These are phyloP conservation scores for Populus nigra DNA, from an alignment of 345 rosid genomes.

Conservation along the genomic window DNA sequence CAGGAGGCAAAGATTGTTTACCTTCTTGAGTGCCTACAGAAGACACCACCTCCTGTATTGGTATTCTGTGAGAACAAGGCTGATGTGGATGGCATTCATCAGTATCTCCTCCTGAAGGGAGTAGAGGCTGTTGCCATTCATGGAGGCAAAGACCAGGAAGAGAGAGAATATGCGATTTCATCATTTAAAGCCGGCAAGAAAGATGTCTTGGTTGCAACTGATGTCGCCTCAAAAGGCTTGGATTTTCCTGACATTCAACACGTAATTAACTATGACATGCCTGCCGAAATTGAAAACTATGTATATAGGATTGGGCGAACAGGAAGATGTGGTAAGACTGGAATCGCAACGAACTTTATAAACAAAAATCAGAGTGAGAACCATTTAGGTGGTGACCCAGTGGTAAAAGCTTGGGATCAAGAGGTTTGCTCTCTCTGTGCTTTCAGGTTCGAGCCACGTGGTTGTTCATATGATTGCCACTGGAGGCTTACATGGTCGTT, in stretches of 20 bases:
- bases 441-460: no score
- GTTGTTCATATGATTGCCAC: no score
- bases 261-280: slow-evolving; percentile 93
- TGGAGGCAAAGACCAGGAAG: slow-evolving; percentile 96
- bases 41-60: slow-evolving; percentile 89
- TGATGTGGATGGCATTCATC: slow-evolving; percentile 90
- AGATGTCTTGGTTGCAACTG: slow-evolving; percentile 89
- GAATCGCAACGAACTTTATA: slow-evolving; percentile 88
- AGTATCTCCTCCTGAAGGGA: slow-evolving; percentile 86
- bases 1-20: slow-evolving; percentile 94
- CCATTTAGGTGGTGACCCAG: no score
- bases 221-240: slow-evolving; percentile 93
- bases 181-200: slow-evolving; percentile 81
- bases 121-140: slow-evolving; percentile 92
- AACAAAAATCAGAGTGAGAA: no score
- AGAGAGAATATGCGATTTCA: slow-evolving; percentile 81
- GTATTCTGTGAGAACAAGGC: slow-evolving; percentile 96
- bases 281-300: slow-evolving; percentile 87
- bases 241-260: slow-evolving; percentile 94
- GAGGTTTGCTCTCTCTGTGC: no score
- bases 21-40: slow-evolving; percentile 89
- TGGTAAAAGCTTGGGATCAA: no score
- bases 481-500: no score
- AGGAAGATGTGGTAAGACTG: slow-evolving; percentile 91
- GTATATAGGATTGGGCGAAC: slow-evolving; percentile 95